Conservation (phyloP, 2,329 filamentous ascomycete species). For the Fusarium torulosum region DNA sequence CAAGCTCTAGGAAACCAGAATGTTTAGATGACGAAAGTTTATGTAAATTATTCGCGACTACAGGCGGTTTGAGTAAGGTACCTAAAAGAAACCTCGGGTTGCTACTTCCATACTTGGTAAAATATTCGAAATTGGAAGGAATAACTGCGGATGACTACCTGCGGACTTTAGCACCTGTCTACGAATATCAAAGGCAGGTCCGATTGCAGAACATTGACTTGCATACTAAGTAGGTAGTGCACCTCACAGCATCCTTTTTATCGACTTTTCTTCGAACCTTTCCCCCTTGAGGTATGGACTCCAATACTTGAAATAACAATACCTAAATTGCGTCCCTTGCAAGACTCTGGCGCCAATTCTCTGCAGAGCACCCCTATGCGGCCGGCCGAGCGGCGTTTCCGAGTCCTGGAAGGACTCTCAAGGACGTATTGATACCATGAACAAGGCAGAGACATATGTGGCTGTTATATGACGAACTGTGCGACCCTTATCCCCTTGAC, state of each 20-base stretch:
- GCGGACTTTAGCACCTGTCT: neutral
- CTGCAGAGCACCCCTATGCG: constrained; percentile 7
- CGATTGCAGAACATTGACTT: neutral
- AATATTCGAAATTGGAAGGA: constrained; percentile 1
- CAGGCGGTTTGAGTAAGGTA: neutral
- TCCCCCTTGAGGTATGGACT: too few relatives aligned
- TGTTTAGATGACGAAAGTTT: neutral
- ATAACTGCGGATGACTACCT: neutral
- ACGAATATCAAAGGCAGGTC: neutral
- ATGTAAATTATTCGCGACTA: neutral
- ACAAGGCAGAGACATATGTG: constrained; percentile 18
- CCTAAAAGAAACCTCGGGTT: neutral
- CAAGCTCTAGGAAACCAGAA: neutral
- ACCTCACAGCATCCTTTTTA: neutral
- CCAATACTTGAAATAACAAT: neutral
- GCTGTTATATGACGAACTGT: constrained; percentile 34
- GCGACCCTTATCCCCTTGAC: constrained; percentile 27
- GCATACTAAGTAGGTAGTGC: neutral
- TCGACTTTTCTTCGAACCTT: neutral
- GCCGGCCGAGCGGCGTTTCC: constrained; percentile 11
- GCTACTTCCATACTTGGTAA: neutral
- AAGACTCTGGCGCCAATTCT: constrained; percentile 1
- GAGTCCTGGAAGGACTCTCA: constrained; percentile 10
- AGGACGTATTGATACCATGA: constrained; percentile 20
- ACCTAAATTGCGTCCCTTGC: neutral